Evolutionary conservation across 768 basidiomycete species (phyloP).

Genomic region (Boletus subcaerulescens): DNA sequence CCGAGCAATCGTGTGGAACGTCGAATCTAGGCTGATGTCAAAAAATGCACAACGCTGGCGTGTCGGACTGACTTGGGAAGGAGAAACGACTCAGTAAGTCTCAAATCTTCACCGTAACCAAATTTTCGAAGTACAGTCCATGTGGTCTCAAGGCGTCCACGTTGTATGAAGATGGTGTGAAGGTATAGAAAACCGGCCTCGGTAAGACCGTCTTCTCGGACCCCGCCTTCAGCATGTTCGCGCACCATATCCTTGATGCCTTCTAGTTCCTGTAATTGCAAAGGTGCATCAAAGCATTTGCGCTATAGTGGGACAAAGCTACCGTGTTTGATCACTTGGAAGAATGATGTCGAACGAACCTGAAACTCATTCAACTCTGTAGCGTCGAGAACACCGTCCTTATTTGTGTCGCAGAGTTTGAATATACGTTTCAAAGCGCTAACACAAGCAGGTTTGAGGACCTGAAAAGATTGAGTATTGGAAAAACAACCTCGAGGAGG

Average conservation of each 20-base stretch:
- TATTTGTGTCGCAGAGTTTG: conserved; percentile 92
- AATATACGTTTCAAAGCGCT: conserved; percentile 91
- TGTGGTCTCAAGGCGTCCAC: conserved; percentile 92
- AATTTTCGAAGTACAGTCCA: conserved; percentile 96
- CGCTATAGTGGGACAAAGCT: conserved; percentile 44
- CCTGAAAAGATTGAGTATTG: conserved; percentile 42
- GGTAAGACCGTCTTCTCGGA: conserved; percentile 79
- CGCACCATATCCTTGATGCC: conserved; percentile 94
- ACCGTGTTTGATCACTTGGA: not conserved
- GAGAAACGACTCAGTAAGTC: conserved; percentile 83
- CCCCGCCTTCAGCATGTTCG: conserved; percentile 70
- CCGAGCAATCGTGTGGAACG: conserved; percentile 89
- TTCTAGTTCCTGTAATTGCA: conserved; percentile 91
- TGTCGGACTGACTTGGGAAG: conserved; percentile 69
- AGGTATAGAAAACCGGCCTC: conserved; percentile 92
- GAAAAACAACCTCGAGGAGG: not conserved
- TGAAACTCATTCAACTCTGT: conserved; percentile 96
- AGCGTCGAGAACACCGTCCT: conserved; percentile 88
- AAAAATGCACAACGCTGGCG: not conserved
- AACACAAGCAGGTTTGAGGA: conserved; percentile 88
- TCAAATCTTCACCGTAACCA: conserved; percentile 93
- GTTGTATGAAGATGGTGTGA: conserved; percentile 95
- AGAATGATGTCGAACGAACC: conserved; percentile 40
- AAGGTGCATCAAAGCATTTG: conserved; percentile 92
- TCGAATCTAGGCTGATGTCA: conserved; percentile 64